Percentiles rank a stretch among this genome's conserved stretches.
Conservation (phyloP, 345 rosid species). For the Gossypium longicalyx region DNA sequence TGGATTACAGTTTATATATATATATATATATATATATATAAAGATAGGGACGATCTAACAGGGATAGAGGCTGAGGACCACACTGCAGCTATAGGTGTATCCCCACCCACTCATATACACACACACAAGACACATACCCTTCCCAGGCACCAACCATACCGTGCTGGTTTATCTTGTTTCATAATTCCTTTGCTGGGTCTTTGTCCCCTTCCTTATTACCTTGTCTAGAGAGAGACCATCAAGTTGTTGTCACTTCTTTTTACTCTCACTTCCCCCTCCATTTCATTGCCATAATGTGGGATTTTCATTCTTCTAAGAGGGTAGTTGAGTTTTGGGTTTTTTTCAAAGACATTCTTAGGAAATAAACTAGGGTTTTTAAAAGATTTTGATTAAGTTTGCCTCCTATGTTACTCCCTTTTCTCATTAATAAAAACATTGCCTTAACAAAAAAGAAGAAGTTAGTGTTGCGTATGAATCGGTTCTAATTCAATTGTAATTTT, state of each 20-base stretch:
- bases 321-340: background rate
- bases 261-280: background rate
- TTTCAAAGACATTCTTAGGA: too few species aligned
- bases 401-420: too few species aligned
- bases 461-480: too few species aligned
- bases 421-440: too few species aligned
- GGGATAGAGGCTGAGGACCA: slow-evolving; percentile 26
- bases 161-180: slow-evolving; percentile 21
- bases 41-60: background rate
- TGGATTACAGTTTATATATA: background rate
- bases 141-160: slow-evolving; percentile 18
- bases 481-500: too few species aligned
- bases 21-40: background rate
- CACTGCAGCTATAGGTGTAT: slow-evolving; percentile 22
- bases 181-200: slow-evolving; percentile 17
- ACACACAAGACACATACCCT: background rate
- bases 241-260: slow-evolving; percentile 5
- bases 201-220: slow-evolving; percentile 14
- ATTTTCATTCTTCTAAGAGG: background rate
- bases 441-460: too few species aligned
- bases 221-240: background rate
- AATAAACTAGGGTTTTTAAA: background rate
- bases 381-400: too few species aligned
- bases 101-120: background rate
- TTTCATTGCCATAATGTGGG: background rate